A percentile compares a stretch with the other conserved stretches of the same genome.
phyloP scores from a whole-genome alignment of 192 early-diverging fungal species.

The Podochytrium sp. region DNA sequence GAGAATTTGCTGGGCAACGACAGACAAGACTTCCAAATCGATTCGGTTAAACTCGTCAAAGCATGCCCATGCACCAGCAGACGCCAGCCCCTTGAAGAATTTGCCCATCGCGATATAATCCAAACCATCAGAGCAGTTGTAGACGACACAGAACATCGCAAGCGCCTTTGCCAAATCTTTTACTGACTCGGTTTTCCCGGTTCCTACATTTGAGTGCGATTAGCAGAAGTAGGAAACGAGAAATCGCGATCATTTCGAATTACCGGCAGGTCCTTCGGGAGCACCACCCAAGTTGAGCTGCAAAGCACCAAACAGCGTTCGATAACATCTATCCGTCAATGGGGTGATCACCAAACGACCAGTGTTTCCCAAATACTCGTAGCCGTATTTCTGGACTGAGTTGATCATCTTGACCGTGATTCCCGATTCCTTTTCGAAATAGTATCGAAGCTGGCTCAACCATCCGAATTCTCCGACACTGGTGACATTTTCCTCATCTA shows the following conservation, averaged over 20 bases:
- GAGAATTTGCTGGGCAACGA: slow-evolving; percentile 66
- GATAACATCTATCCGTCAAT: slow-evolving; percentile 63
- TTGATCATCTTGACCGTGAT: slow-evolving; percentile 68
- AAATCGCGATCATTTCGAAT: background rate
- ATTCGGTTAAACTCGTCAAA: slow-evolving; percentile 70
- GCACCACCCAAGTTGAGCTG: slow-evolving; percentile 68
- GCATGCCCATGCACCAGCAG: slow-evolving; percentile 68
- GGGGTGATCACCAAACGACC: slow-evolving; percentile 65
- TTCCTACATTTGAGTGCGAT: slow-evolving; percentile 37
- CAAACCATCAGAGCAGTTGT: slow-evolving; percentile 67
- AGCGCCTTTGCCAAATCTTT: slow-evolving; percentile 69
- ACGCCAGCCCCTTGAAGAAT: slow-evolving; percentile 66
- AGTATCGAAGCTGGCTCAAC: slow-evolving; percentile 64
- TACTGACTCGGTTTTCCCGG: slow-evolving; percentile 64
- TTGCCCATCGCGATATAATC: slow-evolving; percentile 72
- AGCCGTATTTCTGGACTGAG: slow-evolving; percentile 64
- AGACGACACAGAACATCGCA: slow-evolving; percentile 70
- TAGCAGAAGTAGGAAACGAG: background rate
- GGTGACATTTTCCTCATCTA: slow-evolving; percentile 52
- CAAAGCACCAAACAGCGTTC: slow-evolving; percentile 63
- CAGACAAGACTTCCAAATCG: slow-evolving; percentile 65
- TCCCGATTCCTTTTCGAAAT: slow-evolving; percentile 60
- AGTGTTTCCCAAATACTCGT: slow-evolving; percentile 66
- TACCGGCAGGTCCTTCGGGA: slow-evolving; percentile 58
- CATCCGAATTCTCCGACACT: slow-evolving; percentile 55